phyloP scores from a whole-genome alignment of 345 rosid genomes.

The Salix suchowensis region DNA sequence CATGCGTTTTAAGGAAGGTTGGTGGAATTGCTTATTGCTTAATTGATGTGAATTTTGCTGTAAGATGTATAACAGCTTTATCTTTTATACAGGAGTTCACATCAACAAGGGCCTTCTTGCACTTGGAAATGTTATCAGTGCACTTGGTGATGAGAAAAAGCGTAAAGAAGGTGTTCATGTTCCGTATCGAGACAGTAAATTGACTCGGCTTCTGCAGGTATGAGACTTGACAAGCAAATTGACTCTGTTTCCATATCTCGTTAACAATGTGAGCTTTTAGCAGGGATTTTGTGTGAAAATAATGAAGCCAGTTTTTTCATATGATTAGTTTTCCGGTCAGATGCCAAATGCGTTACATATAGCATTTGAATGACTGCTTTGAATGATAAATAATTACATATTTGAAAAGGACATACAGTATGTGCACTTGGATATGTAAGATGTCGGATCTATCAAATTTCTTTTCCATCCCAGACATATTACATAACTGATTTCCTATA shows the following conservation, averaged over 20 bases:
- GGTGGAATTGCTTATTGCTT: conserved; percentile 12
- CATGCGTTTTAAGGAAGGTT: conserved; percentile 95
- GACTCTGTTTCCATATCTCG: neutral
- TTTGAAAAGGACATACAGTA: neutral
- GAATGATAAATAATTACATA: neutral
- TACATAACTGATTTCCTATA: neutral
- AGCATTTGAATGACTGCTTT: neutral
- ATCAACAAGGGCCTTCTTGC: conserved; percentile 98
- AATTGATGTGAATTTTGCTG: conserved; percentile 8
- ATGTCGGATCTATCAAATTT: neutral
- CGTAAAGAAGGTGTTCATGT: conserved; percentile 92
- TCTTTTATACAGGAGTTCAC: conserved; percentile 71
- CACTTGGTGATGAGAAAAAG: conserved; percentile 96
- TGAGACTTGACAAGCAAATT: neutral
- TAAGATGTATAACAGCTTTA: conserved; percentile 16
- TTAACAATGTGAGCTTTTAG: neutral
- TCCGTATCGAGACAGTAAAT: conserved; percentile 98
- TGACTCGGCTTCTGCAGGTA: conserved; percentile 97
- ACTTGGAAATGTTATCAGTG: conserved; percentile 97
- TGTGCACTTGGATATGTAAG: neutral
- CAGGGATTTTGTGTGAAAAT: neutral
- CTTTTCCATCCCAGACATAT: neutral
- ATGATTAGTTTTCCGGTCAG: neutral
- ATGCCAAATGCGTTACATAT: neutral
- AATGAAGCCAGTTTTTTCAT: neutral